These are phyloP conservation scores for Prunus yedoensis DNA, from an alignment of 331 rosid genomes.

Conservation along the genomic window DNA sequence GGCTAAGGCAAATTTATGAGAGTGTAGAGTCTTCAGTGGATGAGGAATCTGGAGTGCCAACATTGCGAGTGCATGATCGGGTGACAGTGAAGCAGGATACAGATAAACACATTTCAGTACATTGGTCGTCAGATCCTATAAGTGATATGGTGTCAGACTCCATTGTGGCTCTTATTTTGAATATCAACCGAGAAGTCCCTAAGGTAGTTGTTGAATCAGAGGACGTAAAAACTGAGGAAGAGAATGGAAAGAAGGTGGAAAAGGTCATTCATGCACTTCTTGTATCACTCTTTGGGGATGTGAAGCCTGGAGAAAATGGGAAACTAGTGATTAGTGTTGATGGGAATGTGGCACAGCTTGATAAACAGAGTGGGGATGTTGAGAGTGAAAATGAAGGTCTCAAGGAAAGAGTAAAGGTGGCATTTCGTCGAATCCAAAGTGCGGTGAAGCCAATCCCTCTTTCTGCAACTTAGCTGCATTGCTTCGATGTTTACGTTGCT, in stretches of 20 bases:
- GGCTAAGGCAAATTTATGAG: constrained; percentile 74
- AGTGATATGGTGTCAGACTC: constrained; percentile 95
- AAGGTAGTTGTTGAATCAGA: constrained; percentile 66
- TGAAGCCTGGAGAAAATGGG: constrained; percentile 74
- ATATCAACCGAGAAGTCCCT: constrained; percentile 69
- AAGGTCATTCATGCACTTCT: constrained; percentile 75
- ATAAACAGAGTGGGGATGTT: constrained; percentile 81
- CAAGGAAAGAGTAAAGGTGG: constrained; percentile 72
- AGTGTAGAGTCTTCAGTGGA: constrained; percentile 72
- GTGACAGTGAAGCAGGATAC: constrained; percentile 79
- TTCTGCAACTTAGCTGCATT: constrained; percentile 35
- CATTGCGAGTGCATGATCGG: constrained; percentile 64
- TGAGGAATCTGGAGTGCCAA: constrained; percentile 74
- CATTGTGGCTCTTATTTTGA: constrained; percentile 66
- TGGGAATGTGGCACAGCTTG: constrained; percentile 73
- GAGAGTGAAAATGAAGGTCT: constrained; percentile 88
- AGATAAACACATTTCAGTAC: constrained; percentile 77
- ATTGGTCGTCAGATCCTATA: constrained; percentile 85
- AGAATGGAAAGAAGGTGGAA: constrained; percentile 63
- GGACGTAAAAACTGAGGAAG: constrained; percentile 61
- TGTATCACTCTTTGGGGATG: constrained; percentile 75
- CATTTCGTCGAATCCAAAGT: constrained; percentile 68
- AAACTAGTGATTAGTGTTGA: constrained; percentile 80
- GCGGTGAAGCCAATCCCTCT: constrained; percentile 84
- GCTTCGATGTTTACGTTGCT: not conserved